Conservation (phyloP, 345 rosid species). For the Fremontodendron californicum region DNA sequence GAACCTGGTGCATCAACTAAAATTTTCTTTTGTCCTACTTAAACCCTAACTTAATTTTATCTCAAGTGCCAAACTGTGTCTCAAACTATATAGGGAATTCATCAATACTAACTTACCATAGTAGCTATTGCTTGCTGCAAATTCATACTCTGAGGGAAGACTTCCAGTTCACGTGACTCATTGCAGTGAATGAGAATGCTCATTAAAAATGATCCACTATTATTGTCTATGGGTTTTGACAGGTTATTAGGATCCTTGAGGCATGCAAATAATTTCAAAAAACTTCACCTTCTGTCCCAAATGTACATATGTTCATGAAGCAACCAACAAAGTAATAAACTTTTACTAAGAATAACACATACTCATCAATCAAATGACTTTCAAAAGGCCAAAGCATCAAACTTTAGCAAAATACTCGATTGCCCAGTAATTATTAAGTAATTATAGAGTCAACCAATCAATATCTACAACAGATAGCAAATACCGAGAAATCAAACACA, state of each 20-base stretch:
- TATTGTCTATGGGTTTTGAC: neutral
- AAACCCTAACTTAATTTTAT: neutral
- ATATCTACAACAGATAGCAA: neutral
- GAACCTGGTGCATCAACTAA: neutral
- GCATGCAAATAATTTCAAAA: neutral
- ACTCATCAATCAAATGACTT: neutral
- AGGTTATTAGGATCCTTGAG: neutral
- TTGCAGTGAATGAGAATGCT: neutral
- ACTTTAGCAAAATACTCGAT: neutral
- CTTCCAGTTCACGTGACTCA: neutral
- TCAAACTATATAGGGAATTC: neutral
- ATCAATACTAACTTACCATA: neutral
- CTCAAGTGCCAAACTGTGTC: neutral
- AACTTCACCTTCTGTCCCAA: neutral
- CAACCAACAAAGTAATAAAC: neutral
- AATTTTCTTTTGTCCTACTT: neutral
- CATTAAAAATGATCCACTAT: neutral
- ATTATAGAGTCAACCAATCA: neutral
- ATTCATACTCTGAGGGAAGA: neutral
- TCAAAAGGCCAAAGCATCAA: neutral
- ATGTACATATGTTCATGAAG: neutral
- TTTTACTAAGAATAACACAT: neutral
- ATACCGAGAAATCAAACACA: neutral
- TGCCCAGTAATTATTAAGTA: neutral
- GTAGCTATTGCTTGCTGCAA: neutral